Conservation (phyloP, 2,329 filamentous ascomycete genomes). For the Penicillium nordicum region DNA sequence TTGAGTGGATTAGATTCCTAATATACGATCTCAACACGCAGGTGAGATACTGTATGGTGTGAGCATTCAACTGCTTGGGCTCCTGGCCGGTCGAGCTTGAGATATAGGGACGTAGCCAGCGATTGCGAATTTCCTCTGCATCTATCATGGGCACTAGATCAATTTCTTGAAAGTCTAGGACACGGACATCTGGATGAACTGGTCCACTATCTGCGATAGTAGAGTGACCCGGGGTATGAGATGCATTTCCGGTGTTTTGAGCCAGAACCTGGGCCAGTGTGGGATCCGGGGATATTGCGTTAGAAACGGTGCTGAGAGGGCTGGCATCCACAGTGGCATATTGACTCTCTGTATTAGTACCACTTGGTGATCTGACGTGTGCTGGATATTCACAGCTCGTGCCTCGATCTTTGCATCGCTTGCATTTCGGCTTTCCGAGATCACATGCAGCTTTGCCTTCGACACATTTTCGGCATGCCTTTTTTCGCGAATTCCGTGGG, state of each 20-base stretch:
- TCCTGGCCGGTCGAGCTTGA: slow-evolving; percentile 15
- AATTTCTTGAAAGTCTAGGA: background rate
- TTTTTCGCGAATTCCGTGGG: slow-evolving; percentile 14
- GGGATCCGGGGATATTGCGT: background rate
- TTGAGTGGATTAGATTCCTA: slow-evolving; percentile 11
- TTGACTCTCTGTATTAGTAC: background rate
- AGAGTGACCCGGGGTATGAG: background rate
- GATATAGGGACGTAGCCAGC: slow-evolving; percentile 28
- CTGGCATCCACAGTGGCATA: background rate
- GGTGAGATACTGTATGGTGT: slow-evolving; percentile 25
- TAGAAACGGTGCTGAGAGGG: background rate
- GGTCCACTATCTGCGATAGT: background rate
- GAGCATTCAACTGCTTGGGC: slow-evolving; percentile 21
- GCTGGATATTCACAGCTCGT: slow-evolving; percentile 17
- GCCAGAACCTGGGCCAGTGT: background rate
- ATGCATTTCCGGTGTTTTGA: background rate
- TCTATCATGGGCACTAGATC: slow-evolving; percentile 18
- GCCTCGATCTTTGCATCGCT: slow-evolving; percentile 14
- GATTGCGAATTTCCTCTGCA: slow-evolving; percentile 25
- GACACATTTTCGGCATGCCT: slow-evolving; percentile 18
- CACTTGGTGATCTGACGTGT: too few relatives aligned
- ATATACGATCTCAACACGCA: slow-evolving; percentile 27
- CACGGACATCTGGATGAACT: background rate
- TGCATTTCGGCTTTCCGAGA: slow-evolving; percentile 18
- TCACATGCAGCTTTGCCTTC: slow-evolving; percentile 21